Conservation (phyloP, 2,329 filamentous ascomycete genomes). For the Alternaria triticimaculans region DNA sequence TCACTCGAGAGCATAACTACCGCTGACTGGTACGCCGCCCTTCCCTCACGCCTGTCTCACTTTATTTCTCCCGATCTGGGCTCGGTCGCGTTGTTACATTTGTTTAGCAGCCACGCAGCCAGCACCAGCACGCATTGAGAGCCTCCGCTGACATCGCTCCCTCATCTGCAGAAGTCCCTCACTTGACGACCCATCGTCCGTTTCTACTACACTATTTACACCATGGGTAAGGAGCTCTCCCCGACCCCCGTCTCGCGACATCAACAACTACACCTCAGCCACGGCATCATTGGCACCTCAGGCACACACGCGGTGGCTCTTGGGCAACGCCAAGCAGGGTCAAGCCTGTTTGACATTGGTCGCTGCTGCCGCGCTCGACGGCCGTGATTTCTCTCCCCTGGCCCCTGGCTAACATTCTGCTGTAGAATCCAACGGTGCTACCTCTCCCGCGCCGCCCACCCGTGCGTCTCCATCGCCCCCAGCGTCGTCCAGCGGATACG, state of each 20-base stretch:
- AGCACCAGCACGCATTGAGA: slow-evolving; percentile 20
- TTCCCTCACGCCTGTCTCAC: slow-evolving; percentile 33
- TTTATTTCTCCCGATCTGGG: slow-evolving; percentile 42
- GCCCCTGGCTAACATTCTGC: slow-evolving; percentile 34
- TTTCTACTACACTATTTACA: slow-evolving; percentile 38
- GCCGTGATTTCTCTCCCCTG: slow-evolving; percentile 11
- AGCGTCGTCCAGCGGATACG: slow-evolving; percentile 58
- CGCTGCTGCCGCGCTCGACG: slow-evolving; percentile 17
- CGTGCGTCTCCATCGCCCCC: slow-evolving; percentile 57
- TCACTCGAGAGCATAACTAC: slow-evolving; percentile 46
- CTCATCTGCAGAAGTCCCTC: slow-evolving; percentile 42
- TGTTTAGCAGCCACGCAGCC: slow-evolving; percentile 35
- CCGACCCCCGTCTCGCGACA: slow-evolving; percentile 18
- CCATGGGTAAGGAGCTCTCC: slow-evolving; percentile 48
- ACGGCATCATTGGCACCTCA: slow-evolving; percentile 12
- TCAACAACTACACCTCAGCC: slow-evolving; percentile 12
- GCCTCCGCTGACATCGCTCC: slow-evolving; percentile 29
- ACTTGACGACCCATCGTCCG: slow-evolving; percentile 38
- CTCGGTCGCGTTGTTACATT: slow-evolving; percentile 43
- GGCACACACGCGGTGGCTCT: slow-evolving; percentile 15
- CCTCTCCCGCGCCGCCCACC: slow-evolving; percentile 50
- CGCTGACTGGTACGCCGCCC: slow-evolving; percentile 46
- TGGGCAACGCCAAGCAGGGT: slow-evolving; percentile 10
- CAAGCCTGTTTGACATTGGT: slow-evolving; percentile 19
- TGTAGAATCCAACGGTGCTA: slow-evolving; percentile 56